These are phyloP conservation scores for Acer negundo DNA, from an alignment of 345 rosid genomes.

Conservation along the genomic window DNA sequence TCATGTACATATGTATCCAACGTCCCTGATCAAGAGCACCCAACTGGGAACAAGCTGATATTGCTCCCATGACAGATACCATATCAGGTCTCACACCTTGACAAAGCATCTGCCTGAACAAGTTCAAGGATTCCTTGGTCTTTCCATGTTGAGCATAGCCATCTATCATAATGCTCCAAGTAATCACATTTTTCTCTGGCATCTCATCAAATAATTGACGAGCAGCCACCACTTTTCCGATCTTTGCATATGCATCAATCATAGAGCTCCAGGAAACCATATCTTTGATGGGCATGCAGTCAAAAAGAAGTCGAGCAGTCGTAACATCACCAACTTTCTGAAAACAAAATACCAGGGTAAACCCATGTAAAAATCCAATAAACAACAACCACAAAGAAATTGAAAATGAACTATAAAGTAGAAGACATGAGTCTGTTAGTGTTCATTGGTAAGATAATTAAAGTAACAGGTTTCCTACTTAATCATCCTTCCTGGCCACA, in stretches of 20 bases:
- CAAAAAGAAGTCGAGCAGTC: slow-evolving; percentile 41
- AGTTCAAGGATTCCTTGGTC: slow-evolving; percentile 34
- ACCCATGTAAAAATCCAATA: background rate
- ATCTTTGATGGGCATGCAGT: slow-evolving; percentile 42
- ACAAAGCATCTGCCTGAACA: slow-evolving; percentile 41
- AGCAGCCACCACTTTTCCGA: slow-evolving; percentile 41
- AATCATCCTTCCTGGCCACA: background rate
- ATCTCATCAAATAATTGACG: slow-evolving; percentile 35
- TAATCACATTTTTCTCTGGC: slow-evolving; percentile 39
- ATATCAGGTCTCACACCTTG: slow-evolving; percentile 27
- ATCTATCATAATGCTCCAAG: slow-evolving; percentile 50
- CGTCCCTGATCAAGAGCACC: slow-evolving; percentile 44
- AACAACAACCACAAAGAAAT: background rate
- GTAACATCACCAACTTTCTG: slow-evolving; percentile 28
- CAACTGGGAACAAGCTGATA: slow-evolving; percentile 39
- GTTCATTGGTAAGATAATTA: background rate
- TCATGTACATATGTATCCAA: slow-evolving; percentile 38
- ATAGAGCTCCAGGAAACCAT: slow-evolving; percentile 50
- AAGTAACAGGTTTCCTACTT: background rate
- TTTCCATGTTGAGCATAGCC: slow-evolving; percentile 36
- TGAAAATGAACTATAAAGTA: background rate
- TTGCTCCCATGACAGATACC: slow-evolving; percentile 30
- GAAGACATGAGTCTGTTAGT: background rate
- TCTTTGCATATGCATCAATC: slow-evolving; percentile 36
- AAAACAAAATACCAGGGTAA: background rate